Percentiles rank a stretch among this genome's conserved stretches.
phyloP scores from a whole-genome alignment of 352 stramenopile species.

The Ophiocytium majus region DNA sequence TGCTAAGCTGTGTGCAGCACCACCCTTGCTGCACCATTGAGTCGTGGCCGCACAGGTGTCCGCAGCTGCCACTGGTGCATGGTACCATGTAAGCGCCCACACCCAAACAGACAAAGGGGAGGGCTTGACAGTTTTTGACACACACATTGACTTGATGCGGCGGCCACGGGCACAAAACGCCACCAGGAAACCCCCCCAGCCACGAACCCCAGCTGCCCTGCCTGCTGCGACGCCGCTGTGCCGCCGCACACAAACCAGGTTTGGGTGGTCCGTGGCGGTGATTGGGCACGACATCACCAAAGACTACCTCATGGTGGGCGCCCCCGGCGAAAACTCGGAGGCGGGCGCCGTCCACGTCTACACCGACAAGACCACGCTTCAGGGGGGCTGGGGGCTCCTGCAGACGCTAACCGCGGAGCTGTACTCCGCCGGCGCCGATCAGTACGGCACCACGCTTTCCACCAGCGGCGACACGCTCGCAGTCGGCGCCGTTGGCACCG shows the following conservation, averaged over 20 bases:
- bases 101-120: neutral
- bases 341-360: conserved; percentile 49
- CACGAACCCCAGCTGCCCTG: too few relatives aligned
- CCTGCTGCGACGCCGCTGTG: too few relatives aligned
- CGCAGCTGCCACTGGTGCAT: too few relatives aligned
- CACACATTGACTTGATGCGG: too few relatives aligned
- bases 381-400: conserved; percentile 27
- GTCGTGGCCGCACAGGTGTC: too few relatives aligned
- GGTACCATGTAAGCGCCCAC: neutral
- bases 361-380: conserved; percentile 20
- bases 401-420: conserved; percentile 47
- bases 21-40: too few relatives aligned
- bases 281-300: conserved; percentile 29
- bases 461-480: neutral
- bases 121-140: neutral
- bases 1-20: too few relatives aligned
- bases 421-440: conserved; percentile 34
- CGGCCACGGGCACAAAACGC: too few relatives aligned
- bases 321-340: conserved; percentile 30
- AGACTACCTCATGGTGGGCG: conserved; percentile 43
- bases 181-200: too few relatives aligned
- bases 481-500: neutral
- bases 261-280: conserved; percentile 29
- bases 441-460: conserved; percentile 12
- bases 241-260: too few relatives aligned